phyloP scores from a whole-genome alignment of 2,329 filamentous ascomycete genomes.

The Epichloe baconii region DNA sequence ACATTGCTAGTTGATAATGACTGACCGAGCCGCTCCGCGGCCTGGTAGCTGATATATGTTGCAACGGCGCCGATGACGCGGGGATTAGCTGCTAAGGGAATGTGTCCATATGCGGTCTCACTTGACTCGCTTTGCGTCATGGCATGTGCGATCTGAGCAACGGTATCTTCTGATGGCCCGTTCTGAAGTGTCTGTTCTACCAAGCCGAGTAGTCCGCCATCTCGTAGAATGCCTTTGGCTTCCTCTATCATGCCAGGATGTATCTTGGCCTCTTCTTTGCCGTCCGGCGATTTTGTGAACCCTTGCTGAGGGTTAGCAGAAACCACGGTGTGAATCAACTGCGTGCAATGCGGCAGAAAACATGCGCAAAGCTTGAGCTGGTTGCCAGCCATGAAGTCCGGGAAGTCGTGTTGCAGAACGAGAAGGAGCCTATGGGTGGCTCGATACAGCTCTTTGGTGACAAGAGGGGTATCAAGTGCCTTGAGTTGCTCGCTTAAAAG shows the following conservation, averaged over 20 bases:
- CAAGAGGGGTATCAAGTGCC: constrained; percentile 50
- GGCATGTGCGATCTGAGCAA: constrained; percentile 64
- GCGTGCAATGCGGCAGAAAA: constrained; percentile 72
- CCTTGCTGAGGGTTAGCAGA: constrained; percentile 62
- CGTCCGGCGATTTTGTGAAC: constrained; percentile 53
- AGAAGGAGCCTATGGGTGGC: constrained; percentile 71
- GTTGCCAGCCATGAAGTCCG: constrained; percentile 82
- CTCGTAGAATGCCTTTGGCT: constrained; percentile 39
- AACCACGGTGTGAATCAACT: constrained; percentile 79
- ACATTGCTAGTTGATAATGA: constrained; percentile 45
- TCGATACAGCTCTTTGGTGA: constrained; percentile 74
- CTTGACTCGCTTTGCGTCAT: constrained; percentile 47
- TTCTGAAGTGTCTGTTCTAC: constrained; percentile 44
- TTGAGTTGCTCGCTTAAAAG: constrained; percentile 74
- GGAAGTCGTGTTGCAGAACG: constrained; percentile 84
- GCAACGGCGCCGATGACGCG: constrained; percentile 68
- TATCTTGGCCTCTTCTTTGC: constrained; percentile 59
- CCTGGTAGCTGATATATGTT: constrained; percentile 66
- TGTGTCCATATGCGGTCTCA: constrained; percentile 52
- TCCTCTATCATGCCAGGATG: constrained; percentile 54
- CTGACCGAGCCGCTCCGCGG: constrained; percentile 45
- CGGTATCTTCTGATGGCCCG: constrained; percentile 56
- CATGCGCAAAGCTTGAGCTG: constrained; percentile 69
- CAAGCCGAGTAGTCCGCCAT: constrained; percentile 43
- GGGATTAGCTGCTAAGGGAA: constrained; percentile 55